phyloP scores from a whole-genome alignment of 2,329 filamentous ascomycete genomes.

The Talaromyces atroroseus region DNA sequence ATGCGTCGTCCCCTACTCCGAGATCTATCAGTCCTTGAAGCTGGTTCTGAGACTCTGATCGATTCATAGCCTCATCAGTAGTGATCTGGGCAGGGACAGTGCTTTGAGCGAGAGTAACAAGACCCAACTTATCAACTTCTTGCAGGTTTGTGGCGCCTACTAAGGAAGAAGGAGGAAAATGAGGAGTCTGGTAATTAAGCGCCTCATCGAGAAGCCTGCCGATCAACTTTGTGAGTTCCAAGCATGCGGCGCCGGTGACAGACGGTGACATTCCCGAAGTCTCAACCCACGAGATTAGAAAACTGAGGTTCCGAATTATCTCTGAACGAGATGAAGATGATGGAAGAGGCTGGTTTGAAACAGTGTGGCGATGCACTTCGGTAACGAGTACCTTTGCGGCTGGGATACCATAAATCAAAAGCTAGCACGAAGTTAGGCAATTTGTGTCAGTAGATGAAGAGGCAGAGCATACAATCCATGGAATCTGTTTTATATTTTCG shows the following conservation, averaged over 20 bases:
- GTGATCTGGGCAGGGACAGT: not conserved
- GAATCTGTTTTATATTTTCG: slow-evolving; percentile 14
- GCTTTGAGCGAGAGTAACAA: not conserved
- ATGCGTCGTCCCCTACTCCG: slow-evolving; percentile 1
- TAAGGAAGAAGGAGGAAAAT: not conserved
- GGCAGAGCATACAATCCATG: slow-evolving; percentile 18
- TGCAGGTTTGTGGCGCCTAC: not conserved
- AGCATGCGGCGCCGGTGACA: slow-evolving; percentile 12
- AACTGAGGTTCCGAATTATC: slow-evolving; percentile 20
- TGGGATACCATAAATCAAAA: slow-evolving; percentile 18
- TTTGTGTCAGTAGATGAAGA: not conserved
- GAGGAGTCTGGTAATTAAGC: slow-evolving; percentile 17
- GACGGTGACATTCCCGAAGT: slow-evolving; percentile 5
- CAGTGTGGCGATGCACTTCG: slow-evolving; percentile 19
- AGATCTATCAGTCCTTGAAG: not conserved
- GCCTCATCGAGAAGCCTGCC: slow-evolving; percentile 19
- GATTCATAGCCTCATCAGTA: not conserved
- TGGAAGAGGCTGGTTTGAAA: slow-evolving; percentile 16
- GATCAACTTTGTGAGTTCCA: slow-evolving; percentile 19
- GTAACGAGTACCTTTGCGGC: slow-evolving; percentile 19
- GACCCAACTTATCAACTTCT: not conserved
- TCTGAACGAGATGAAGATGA: slow-evolving; percentile 17
- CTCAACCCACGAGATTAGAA: slow-evolving; percentile 20
- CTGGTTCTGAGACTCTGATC: not conserved
- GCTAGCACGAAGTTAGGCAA: slow-evolving; percentile 6